Conservation (phyloP, 768 basidiomycete genomes). For the Tremella fuciformis region DNA sequence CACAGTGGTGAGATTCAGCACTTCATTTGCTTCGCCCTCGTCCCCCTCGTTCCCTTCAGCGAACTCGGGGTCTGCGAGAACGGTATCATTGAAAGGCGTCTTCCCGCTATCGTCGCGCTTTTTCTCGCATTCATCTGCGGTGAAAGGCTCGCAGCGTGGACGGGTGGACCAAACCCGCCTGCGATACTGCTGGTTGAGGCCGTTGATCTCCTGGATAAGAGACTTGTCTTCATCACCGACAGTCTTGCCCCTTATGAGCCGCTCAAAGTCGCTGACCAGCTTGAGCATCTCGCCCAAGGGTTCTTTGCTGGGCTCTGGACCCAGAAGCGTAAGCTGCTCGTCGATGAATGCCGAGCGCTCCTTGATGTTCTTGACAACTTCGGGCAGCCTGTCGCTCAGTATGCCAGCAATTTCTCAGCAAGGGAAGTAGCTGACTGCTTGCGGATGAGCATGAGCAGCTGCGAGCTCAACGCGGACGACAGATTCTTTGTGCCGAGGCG, state of each 20-base stretch:
- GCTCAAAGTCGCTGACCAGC: slow-evolving; percentile 9
- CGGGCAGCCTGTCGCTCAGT: slow-evolving; percentile 9
- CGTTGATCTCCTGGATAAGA: slow-evolving; percentile 21
- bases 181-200: not conserved
- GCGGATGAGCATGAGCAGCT: slow-evolving; percentile 1
- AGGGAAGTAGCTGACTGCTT: not conserved
- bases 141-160: slow-evolving; percentile 5
- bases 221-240: slow-evolving; percentile 9
- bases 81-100: not conserved
- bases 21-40: not conserved
- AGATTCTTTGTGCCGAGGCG: slow-evolving; percentile 11
- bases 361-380: not conserved
- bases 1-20: slow-evolving; percentile 8
- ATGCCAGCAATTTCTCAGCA: not conserved
- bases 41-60: not conserved
- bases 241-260: slow-evolving; percentile 10
- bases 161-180: not conserved
- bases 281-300: slow-evolving; percentile 21
- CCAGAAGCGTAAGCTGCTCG: slow-evolving; percentile 4
- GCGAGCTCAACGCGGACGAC: slow-evolving; percentile 4
- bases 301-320: slow-evolving; percentile 48
- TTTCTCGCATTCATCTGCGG: not conserved
- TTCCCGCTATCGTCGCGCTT: not conserved
- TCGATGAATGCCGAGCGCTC: not conserved
- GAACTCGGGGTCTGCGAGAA: not conserved